A percentile compares a stretch with the other conserved stretches of the same genome.
Conservation (phyloP, 139 green algal genomes). For the Chlorella ohadii region DNA sequence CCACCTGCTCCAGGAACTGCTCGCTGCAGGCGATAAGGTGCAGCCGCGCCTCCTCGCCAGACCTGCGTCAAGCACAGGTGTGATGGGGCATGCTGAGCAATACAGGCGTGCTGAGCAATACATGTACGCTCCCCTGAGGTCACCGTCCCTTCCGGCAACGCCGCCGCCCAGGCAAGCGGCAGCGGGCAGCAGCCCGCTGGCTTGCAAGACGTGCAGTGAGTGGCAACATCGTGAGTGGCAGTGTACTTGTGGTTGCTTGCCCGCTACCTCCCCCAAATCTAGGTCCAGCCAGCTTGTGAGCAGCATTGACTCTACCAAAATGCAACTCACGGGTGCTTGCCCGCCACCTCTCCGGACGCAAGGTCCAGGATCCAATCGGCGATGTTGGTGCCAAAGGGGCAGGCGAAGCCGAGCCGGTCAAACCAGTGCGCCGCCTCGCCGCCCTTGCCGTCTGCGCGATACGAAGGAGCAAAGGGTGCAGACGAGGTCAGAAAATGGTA, state of each 20-base stretch:
- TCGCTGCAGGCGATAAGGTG: slow-evolving; percentile 52
- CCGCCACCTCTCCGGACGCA: slow-evolving; percentile 61
- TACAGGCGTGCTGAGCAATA: too few species aligned
- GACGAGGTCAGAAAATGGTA: too few species aligned
- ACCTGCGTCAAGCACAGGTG: background rate
- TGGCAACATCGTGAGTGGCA: too few species aligned
- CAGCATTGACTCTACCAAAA: too few species aligned
- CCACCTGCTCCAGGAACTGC: slow-evolving; percentile 30
- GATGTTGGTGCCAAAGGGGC: slow-evolving; percentile 84
- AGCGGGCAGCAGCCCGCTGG: too few species aligned
- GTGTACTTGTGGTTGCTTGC: background rate
- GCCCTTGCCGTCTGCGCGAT: slow-evolving; percentile 62
- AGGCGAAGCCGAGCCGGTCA: slow-evolving; percentile 54
- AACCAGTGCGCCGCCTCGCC: slow-evolving; percentile 70
- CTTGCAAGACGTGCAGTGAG: too few species aligned
- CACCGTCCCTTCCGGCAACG: too few species aligned
- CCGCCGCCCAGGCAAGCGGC: too few species aligned
- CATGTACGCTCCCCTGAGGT: too few species aligned
- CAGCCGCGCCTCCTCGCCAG: slow-evolving; percentile 25
- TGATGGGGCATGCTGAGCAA: too few species aligned
- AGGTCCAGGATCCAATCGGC: slow-evolving; percentile 89
- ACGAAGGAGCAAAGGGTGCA: too few species aligned
- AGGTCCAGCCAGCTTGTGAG: too few species aligned
- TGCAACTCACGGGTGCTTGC: slow-evolving; percentile 21
- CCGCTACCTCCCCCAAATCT: background rate